Evolutionary conservation across 495 filamentous ascomycete genomes (phyloP).

Genomic region (Choiromyces venosus): DNA sequence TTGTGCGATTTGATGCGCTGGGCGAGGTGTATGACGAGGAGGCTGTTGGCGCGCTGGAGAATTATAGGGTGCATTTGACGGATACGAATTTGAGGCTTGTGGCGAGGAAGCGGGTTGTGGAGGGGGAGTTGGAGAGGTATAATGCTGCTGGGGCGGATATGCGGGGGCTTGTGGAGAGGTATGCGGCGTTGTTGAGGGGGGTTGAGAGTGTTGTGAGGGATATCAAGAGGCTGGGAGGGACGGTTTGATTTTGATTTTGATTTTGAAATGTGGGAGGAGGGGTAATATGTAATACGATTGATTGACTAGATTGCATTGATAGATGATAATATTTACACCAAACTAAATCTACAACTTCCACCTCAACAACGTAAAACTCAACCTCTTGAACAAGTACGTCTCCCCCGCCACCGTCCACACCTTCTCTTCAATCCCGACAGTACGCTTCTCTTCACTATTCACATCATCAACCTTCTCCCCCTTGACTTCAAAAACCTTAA

Average conservation of each 20-base stretch:
- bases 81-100: conserved; percentile 36
- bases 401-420: conserved; percentile 55
- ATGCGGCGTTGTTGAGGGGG: conserved; percentile 29
- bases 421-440: conserved; percentile 56
- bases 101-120: conserved; percentile 35
- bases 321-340: not conserved
- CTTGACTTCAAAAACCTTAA: conserved; percentile 57
- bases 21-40: conserved; percentile 38
- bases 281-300: not conserved
- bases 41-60: conserved; percentile 37
- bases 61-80: conserved; percentile 35
- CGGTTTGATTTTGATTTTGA: not conserved
- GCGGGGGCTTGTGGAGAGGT: conserved; percentile 37
- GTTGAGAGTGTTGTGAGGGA: conserved; percentile 36
- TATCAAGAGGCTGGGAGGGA: conserved; percentile 35
- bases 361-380: conserved; percentile 60
- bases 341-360: conserved; percentile 56
- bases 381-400: conserved; percentile 57
- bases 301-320: not conserved
- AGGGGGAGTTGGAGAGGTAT: conserved; percentile 42
- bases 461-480: conserved; percentile 52
- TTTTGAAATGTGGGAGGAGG: not conserved
- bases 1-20: conserved; percentile 34
- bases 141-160: conserved; percentile 42
- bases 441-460: conserved; percentile 57